Evolutionary conservation across 179 eudicot species (phyloP).

Genomic region (Heliamphora pulchella): DNA sequence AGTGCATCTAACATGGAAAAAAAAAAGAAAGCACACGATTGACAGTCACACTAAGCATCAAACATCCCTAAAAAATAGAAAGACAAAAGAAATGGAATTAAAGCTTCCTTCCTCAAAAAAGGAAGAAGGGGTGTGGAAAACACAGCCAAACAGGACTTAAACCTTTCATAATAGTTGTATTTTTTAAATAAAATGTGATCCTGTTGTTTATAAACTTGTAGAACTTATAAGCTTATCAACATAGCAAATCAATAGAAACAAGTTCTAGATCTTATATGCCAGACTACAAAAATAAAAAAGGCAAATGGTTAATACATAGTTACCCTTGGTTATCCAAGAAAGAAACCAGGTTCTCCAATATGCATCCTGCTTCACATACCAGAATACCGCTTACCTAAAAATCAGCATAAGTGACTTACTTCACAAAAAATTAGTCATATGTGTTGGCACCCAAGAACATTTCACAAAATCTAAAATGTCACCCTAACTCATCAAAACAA

Average conservation of each 20-base stretch:
- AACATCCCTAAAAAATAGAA: neutral
- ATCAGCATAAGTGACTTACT: neutral
- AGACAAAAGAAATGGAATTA: neutral
- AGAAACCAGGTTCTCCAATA: conserved; percentile 83
- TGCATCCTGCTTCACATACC: conserved; percentile 99
- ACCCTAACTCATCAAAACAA: neutral
- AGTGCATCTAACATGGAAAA: neutral
- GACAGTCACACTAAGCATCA: neutral
- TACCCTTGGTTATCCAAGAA: conserved; percentile 88
- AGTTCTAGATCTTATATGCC: neutral
- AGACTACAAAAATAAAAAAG: neutral
- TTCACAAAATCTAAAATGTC: neutral
- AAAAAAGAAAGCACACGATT: neutral
- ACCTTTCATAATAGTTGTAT: neutral
- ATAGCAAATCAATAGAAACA: too few relatives aligned
- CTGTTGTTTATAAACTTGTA: neutral
- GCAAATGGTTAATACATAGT: conserved; percentile 10
- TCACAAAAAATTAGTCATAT: neutral
- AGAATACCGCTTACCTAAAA: conserved; percentile 84
- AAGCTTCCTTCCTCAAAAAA: neutral
- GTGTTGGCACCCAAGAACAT: neutral
- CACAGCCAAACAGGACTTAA: neutral
- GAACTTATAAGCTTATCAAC: too few relatives aligned
- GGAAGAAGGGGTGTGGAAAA: neutral
- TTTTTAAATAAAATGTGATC: neutral